Percentiles rank a stretch among this genome's conserved stretches.
These are phyloP conservation scores for Withania somnifera DNA, from an alignment of 305 asterid genomes.

Conservation along the genomic window DNA sequence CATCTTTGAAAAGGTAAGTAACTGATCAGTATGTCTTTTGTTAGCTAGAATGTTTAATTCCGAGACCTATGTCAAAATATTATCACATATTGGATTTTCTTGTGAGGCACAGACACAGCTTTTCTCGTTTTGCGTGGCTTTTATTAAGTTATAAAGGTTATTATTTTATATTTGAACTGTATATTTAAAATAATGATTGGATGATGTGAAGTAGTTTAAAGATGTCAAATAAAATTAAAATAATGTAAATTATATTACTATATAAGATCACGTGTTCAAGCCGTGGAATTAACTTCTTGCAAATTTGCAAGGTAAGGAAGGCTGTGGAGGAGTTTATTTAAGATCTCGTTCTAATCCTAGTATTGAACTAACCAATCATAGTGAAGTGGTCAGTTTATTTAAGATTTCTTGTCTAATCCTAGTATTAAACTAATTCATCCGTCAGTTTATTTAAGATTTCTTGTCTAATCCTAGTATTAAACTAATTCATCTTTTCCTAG, in stretches of 20 bases:
- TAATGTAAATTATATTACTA: background rate
- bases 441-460: background rate
- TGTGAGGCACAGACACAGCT: background rate
- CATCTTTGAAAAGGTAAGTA: conserved; percentile 48
- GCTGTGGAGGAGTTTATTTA: too few relatives aligned
- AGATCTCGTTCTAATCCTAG: too few relatives aligned
- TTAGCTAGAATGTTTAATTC: background rate
- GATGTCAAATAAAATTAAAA: background rate
- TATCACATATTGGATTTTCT: background rate
- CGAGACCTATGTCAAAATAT: background rate
- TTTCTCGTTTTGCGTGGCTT: background rate
- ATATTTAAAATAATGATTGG: background rate
- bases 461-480: background rate
- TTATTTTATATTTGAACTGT: background rate
- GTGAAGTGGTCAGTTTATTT: background rate
- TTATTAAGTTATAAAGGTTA: background rate
- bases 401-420: background rate
- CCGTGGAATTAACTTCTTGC: background rate
- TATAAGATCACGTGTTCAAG: background rate
- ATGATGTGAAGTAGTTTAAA: background rate
- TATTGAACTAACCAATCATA: background rate
- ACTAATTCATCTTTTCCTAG: background rate
- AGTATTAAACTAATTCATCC: background rate
- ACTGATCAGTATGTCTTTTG: background rate
- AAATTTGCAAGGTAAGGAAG: background rate